These are phyloP conservation scores for Acacia acuminata DNA, from an alignment of 306 rosid species.

Conservation along the genomic window DNA sequence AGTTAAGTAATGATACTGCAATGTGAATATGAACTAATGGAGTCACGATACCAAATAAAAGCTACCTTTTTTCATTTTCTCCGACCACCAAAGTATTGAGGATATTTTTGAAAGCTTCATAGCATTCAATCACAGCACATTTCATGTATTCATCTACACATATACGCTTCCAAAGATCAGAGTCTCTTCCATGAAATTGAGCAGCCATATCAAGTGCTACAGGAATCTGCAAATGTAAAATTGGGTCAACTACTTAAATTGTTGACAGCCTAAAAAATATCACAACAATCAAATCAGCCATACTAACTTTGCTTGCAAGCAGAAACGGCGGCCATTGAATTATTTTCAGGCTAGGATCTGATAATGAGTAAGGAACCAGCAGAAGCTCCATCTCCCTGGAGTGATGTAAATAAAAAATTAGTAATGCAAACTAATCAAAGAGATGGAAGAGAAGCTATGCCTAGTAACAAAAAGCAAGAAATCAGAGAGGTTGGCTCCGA, in stretches of 20 bases:
- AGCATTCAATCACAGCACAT: slow-evolving; percentile 96
- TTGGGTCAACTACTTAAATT: slow-evolving; percentile 38
- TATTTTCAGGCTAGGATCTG: slow-evolving; percentile 74
- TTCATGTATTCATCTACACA: slow-evolving; percentile 94
- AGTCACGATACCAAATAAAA: slow-evolving; percentile 6
- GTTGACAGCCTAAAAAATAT: slow-evolving; percentile 18
- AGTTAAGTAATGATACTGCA: slow-evolving; percentile 2
- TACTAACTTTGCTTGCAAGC: slow-evolving; percentile 89
- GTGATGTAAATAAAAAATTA: slow-evolving; percentile 34
- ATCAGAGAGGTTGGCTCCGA: slow-evolving; percentile 28
- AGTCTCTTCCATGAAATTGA: slow-evolving; percentile 80
- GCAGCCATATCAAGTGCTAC: slow-evolving; percentile 96
- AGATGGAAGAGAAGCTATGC: slow-evolving; percentile 35
- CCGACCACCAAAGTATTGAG: slow-evolving; percentile 71
- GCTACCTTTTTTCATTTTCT: slow-evolving; percentile 85
- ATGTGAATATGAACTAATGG: slow-evolving; percentile 8
- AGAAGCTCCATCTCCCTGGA: slow-evolving; percentile 96
- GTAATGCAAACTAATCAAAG: slow-evolving; percentile 21
- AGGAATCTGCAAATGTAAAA: slow-evolving; percentile 64
- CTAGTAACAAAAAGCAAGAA: slow-evolving; percentile 14
- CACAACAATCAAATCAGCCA: slow-evolving; percentile 30
- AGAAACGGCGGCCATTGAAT: slow-evolving; percentile 99
- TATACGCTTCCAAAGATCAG: slow-evolving; percentile 96
- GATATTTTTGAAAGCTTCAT: slow-evolving; percentile 82
- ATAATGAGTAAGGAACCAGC: slow-evolving; percentile 88